A percentile compares a stretch with the other conserved stretches of the same genome.
Conservation (phyloP, 2,329 filamentous ascomycete species). For the Fusarium sulawesiense region DNA sequence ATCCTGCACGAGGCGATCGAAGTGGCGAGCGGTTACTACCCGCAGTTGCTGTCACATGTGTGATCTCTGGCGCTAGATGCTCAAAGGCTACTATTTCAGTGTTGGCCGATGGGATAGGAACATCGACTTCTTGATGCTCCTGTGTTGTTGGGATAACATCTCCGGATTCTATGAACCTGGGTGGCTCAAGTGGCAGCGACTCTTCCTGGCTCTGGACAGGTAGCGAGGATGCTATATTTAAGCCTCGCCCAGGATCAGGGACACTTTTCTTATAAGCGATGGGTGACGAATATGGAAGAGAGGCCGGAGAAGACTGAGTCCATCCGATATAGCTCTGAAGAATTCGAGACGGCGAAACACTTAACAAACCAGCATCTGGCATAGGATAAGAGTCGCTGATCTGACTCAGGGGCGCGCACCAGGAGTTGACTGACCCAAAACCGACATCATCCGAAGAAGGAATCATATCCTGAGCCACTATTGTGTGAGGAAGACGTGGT, state of each 20-base stretch:
- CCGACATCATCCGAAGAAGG: conserved; percentile 17
- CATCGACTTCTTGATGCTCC: not conserved
- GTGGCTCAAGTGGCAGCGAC: conserved; percentile 2
- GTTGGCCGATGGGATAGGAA: conserved; percentile 3
- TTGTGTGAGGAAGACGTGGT: conserved; percentile 39
- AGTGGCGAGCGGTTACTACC: conserved; percentile 28
- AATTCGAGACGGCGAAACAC: conserved; percentile 61
- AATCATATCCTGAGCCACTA: not conserved
- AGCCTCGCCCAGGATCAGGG: not conserved
- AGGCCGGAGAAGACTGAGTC: conserved; percentile 41
- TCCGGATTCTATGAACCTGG: conserved; percentile 1
- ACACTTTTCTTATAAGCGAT: conserved; percentile 8
- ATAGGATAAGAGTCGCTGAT: conserved; percentile 66
- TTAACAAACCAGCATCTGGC: conserved; percentile 46
- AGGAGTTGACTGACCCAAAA: conserved; percentile 50
- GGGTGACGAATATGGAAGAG: conserved; percentile 34
- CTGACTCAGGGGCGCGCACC: conserved; percentile 60
- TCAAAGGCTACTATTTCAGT: conserved; percentile 21
- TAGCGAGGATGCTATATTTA: conserved; percentile 45
- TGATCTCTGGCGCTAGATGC: conserved; percentile 42
- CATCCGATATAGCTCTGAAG: conserved; percentile 61
- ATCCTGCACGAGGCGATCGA: conserved; percentile 44
- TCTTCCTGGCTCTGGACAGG: conserved; percentile 26
- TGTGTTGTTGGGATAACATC: conserved; percentile 46
- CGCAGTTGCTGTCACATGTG: conserved; percentile 51